Base-by-base conservation (phyloP, 257 asterid genomes). In the Knoxia roxburghii region DNA sequence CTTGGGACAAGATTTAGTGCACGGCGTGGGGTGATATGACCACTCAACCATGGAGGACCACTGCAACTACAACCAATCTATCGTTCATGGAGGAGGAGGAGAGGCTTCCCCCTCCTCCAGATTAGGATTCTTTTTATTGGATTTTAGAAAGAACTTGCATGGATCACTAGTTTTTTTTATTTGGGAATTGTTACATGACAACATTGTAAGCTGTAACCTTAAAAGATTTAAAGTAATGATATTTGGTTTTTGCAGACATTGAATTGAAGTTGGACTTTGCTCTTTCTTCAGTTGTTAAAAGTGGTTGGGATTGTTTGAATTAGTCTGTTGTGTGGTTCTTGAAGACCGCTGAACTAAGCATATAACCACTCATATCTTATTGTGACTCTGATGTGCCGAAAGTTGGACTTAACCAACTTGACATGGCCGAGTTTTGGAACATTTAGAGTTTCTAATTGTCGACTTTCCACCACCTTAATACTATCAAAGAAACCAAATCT, bases 21-120 rank as follows among this genome's bases (percentile, higher is more conserved):
- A 54, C 70, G 65, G 77, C 54, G 78, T 77, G 68, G 63, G 61
- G 51, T 43, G 79, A 73, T 73, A 58, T 46, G 68, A 62, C 75
- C 74, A 45, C 68, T 75, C 78, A 63, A 55, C 63, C 63, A 40
- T 32, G 56, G 54, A 69, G 88, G 88, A 83, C 86, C 84, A 78
- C 84, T 48, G 27, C 79, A 71, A 50, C 73, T 72, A 39, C 77
- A 52, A 67, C 66, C 78, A 74, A 71, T 62, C 62, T 26, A 40
- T 69, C 71, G 40, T 63, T 7, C 41, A 49, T 30, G 33, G n/a
- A n/a, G n/a, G n/a, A n/a, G n/a, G n/a, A n/a, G n/a, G n/a, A n/a
- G n/a, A n/a, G n/a, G n/a, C n/a, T n/a, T n/a, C n/a, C n/a, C n/a
- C 33, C 46, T 57, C 40, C 72, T 41, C 29, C 26, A 63, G 57